phyloP scores from a whole-genome alignment of 2,329 filamentous ascomycete genomes.

The Beauveria bassiana region DNA sequence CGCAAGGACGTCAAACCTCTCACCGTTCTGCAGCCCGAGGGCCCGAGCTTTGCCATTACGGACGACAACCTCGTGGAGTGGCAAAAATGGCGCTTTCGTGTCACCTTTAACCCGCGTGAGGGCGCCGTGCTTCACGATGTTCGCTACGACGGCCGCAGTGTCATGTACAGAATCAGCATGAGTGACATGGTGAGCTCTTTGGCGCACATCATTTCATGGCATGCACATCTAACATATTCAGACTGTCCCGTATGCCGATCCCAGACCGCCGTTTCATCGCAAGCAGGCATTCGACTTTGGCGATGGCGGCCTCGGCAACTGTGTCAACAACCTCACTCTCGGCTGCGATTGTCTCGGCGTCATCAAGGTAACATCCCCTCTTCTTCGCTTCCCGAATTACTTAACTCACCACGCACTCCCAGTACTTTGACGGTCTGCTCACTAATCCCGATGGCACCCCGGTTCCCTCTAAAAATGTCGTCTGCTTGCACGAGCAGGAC shows the following conservation, averaged over 20 bases:
- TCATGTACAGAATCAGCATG: constrained; percentile 60
- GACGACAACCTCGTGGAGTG: constrained; percentile 39
- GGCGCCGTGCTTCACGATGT: constrained; percentile 63
- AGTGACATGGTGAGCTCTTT: constrained; percentile 52
- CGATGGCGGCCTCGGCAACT: constrained; percentile 56
- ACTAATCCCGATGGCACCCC: constrained; percentile 21
- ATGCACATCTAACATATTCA: not conserved
- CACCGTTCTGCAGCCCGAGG: constrained; percentile 34
- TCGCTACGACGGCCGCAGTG: constrained; percentile 53
- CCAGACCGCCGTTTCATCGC: constrained; percentile 53
- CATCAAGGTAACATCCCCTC: constrained; percentile 32
- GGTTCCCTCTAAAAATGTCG: constrained; percentile 37
- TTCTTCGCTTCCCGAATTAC: no score
- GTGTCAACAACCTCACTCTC: constrained; percentile 57
- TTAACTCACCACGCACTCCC: no score
- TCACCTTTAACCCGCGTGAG: constrained; percentile 63
- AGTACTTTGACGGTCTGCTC: constrained; percentile 30
- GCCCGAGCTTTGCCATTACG: constrained; percentile 33
- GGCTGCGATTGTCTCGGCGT: constrained; percentile 63
- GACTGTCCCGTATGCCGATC: constrained; percentile 57
- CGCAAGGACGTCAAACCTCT: constrained; percentile 51
- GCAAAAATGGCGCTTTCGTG: constrained; percentile 62
- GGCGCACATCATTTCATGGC: not conserved
- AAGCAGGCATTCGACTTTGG: constrained; percentile 67
- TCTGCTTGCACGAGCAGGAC: constrained; percentile 28